Base-by-base conservation (phyloP, 1,284 basidiomycete genomes). In the Crepidotus sp. region DNA sequence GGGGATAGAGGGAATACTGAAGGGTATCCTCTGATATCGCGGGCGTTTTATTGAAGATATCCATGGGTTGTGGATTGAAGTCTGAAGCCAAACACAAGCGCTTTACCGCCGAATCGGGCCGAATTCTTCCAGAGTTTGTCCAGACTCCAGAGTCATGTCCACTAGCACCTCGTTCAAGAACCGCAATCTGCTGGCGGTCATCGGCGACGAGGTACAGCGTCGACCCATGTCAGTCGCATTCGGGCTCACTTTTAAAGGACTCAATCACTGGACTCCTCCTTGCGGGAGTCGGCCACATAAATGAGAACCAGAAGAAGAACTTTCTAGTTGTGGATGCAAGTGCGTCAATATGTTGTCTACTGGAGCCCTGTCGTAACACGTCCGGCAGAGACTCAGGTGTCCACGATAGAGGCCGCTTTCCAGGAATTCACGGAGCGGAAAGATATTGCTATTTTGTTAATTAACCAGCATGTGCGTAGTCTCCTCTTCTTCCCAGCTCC, bases 371-470 rank as follows among this genome's bases (percentile, higher is more conserved):
- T 27, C 6, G 19, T 45, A 13, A 46, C 34, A 22, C 3, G 0
- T 19, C 10, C 10, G 30, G 4, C 57, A 96, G 93, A 95, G 64
- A 96, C 93, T 2, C 86, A 90, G 59, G 76, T 87, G 32, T 82
- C 86, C 9, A 77, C 79, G 6, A 93, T 97, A 54, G 93, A 97
- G 63, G 75, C 81, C 21, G 77, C 87, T 5, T 97, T 97, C 63
- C 80, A 92, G 58, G 90, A 94, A 51, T 96, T 84, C 65, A 96
- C 90, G 1, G 80, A 90, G 61, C 79, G 93, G 49, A 85, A 84
- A 61, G 94, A 98, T 58, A 84, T 97, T 51, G 93, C 93, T 27
- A 96, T 98, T 54, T 69, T 98, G 13, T 73, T 98, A 54, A 96
- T 98, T 59, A 98, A 97, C 70, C 93, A 98, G 62, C 92, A 97